phyloP scores from a whole-genome alignment of 495 filamentous ascomycete species.

The Jackrogersella multiformis region DNA sequence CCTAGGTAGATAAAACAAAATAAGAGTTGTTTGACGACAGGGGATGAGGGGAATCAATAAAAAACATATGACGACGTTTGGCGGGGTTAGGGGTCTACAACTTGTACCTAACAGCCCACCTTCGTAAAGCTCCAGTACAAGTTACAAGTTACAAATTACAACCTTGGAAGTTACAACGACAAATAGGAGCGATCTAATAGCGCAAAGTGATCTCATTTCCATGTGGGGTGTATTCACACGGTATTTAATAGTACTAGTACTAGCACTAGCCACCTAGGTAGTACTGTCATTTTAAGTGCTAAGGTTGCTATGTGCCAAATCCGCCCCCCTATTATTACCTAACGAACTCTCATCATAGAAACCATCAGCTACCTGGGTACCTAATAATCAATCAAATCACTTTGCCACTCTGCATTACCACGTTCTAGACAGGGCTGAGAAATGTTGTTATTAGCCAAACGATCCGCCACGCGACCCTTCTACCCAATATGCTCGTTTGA shows the following conservation, averaged over 20 bases:
- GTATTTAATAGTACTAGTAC: background rate
- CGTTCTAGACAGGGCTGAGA: conserved; percentile 4
- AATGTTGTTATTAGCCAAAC: conserved; percentile 24
- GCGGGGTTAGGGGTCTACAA: conserved; percentile 23
- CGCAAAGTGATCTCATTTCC: conserved; percentile 32
- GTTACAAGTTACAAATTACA: background rate
- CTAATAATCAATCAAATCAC: no score
- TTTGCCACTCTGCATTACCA: conserved; percentile 12
- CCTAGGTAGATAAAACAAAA: background rate
- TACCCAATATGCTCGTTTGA: conserved; percentile 10
- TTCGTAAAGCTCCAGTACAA: no score
- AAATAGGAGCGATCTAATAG: conserved; percentile 15
- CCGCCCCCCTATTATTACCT: background rate
- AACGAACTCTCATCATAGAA: conserved; percentile 6
- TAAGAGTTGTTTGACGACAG: conserved; percentile 14
- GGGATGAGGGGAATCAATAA: conserved; percentile 24
- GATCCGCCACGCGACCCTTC: conserved; percentile 25
- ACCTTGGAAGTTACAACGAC: background rate
- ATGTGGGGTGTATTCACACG: conserved; percentile 20
- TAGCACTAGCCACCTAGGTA: no score
- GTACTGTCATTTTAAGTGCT: no score
- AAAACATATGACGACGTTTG: conserved; percentile 44
- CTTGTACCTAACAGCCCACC: no score
- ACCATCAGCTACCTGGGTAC: conserved; percentile 3
- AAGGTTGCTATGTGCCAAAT: no score